Evolutionary conservation across 805 yeast species (phyloP), one percentile per base, ranked within the genome.

Genomic region (Hanseniaspora guilliermondii): DNA sequence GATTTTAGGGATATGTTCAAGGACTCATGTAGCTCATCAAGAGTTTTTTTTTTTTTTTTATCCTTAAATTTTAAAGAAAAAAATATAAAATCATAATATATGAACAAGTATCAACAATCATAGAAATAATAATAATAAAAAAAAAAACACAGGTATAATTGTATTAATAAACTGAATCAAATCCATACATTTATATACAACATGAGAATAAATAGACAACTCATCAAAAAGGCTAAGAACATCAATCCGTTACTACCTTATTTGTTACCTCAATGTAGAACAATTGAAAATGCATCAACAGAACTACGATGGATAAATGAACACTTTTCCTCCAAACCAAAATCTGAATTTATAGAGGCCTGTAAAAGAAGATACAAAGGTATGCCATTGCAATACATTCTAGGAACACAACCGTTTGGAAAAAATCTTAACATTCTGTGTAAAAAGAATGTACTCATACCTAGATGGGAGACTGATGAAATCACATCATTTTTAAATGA

Each of bases 391-490:
- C 97, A 91, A 65, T 89, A 91, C 65, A 77, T 91, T 11, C 69
- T 91, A 9, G 88, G 93, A 0, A 68, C 79, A 0, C 97, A 89
- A 67, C 97, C 97, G 1, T 91, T 91, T 70, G 95, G 93, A 0
- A 62, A 65, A 1, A n/a, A 45, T 17, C 63, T 91, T 48, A 78
- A 76, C 12, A 74, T 91, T 4, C 55, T 61, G 25, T 86, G 96
- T 61, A 61, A 66, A 30, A 70, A 70, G 1, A 80, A 80, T 0
- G 97, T 87, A 1, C 69, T 91, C 57, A 89, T 91, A 27, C 97
- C 98, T 0, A 69, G 98, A 49, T 82, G 91, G 84, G 98, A 91
- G 64, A 91, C 98, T 0, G 97, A 91, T 65, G 95, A 87, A 62
- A 44, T 52, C 17, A 37, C 49, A 91, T 97, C 97, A 71, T 76